Percentiles rank a stretch among this genome's conserved stretches.
Conservation (phyloP, 2,329 filamentous ascomycete genomes). For the Botrytis squamosa region DNA sequence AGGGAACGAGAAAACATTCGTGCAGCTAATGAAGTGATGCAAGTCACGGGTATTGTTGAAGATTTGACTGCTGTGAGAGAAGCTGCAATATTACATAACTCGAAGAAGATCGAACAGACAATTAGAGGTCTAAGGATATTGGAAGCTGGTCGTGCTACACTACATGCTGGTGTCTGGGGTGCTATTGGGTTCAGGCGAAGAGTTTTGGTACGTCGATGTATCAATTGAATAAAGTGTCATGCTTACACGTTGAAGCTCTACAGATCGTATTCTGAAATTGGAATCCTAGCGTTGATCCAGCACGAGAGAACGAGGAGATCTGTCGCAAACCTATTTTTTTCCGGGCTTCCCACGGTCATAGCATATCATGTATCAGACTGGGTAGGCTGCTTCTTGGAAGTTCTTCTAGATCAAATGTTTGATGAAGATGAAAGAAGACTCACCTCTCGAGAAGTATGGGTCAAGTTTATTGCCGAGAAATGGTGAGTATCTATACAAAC, state of each 20-base stretch:
- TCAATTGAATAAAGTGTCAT: not conserved
- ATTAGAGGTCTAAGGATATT: constrained; percentile 35
- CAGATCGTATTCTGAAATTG: constrained; percentile 33
- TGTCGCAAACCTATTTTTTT: constrained; percentile 29
- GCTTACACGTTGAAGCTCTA: constrained; percentile 34
- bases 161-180: constrained; percentile 39
- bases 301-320: constrained; percentile 30
- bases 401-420: constrained; percentile 29
- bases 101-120: constrained; percentile 34
- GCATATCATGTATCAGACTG: constrained; percentile 36
- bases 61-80: constrained; percentile 32
- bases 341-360: constrained; percentile 36
- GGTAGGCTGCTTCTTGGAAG: constrained; percentile 30
- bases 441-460: constrained; percentile 22
- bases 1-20: constrained; percentile 38
- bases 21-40: constrained; percentile 41
- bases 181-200: constrained; percentile 38
- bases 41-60: constrained; percentile 40
- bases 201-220: constrained; percentile 32
- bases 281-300: constrained; percentile 33
- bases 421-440: constrained; percentile 28
- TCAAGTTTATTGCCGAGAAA: constrained; percentile 18
- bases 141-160: constrained; percentile 32
- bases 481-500: constrained; percentile 23
- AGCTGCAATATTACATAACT: constrained; percentile 27